phyloP scores from a whole-genome alignment of 345 rosid species.

The Aquilaria yunnanensis region DNA sequence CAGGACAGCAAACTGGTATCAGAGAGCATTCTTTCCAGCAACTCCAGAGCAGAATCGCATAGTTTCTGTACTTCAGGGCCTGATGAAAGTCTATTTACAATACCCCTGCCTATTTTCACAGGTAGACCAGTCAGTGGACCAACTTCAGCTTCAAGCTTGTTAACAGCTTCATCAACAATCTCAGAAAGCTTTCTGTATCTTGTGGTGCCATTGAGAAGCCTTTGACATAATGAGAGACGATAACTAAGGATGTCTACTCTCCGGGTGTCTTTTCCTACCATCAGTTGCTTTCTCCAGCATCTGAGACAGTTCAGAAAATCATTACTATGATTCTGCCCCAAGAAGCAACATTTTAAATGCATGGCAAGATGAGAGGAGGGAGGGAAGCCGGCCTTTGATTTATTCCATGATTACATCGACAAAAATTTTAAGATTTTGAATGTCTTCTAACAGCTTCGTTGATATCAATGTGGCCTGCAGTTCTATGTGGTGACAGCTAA shows the following conservation, averaged over 20 bases:
- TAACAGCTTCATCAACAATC: conserved; percentile 60
- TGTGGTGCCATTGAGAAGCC: conserved; percentile 48
- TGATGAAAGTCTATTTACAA: conserved; percentile 70
- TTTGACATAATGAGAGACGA: conserved; percentile 67
- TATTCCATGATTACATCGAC: no score
- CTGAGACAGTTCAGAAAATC: conserved; percentile 18
- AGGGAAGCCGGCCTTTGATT: neutral
- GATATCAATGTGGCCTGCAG: no score
- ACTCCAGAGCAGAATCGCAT: conserved; percentile 53
- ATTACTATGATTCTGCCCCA: no score
- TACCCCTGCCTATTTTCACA: conserved; percentile 74
- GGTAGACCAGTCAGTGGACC: conserved; percentile 75
- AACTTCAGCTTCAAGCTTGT: conserved; percentile 71
- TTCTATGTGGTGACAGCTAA: no score
- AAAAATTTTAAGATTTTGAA: no score
- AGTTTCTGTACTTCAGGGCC: conserved; percentile 65
- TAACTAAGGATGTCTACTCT: conserved; percentile 76
- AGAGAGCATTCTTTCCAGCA: conserved; percentile 46
- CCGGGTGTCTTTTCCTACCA: conserved; percentile 56
- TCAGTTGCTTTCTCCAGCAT: conserved; percentile 84
- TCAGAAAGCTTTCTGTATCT: conserved; percentile 39
- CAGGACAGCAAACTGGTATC: conserved; percentile 11
- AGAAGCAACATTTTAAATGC: no score
- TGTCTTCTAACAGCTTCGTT: no score
- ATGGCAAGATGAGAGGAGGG: neutral